A percentile compares a stretch with the other conserved stretches of the same genome.
Evolutionary conservation across 139 green algal species (phyloP).

Genomic region (Chlorella sp.): DNA sequence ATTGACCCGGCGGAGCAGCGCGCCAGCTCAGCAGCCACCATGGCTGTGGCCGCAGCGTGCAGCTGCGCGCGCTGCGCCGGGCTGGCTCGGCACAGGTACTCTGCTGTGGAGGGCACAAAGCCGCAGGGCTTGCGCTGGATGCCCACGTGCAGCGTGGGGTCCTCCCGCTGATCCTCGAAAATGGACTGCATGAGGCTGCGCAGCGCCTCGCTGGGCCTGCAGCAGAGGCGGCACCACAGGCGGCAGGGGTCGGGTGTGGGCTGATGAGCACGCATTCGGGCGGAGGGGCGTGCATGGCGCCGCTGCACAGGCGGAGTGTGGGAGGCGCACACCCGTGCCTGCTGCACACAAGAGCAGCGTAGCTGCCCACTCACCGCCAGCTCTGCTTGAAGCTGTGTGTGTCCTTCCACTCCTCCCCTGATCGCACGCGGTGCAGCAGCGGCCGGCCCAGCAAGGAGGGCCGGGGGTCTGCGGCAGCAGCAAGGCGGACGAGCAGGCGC

Average conservation of each 20-base stretch:
- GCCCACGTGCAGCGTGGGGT: slow-evolving; percentile 6
- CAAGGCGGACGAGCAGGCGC: background rate
- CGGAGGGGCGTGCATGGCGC: background rate
- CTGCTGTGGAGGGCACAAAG: background rate
- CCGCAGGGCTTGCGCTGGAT: slow-evolving; percentile 23
- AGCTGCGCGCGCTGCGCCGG: no score
- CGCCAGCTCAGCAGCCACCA: no score
- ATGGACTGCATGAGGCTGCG: slow-evolving; percentile 14
- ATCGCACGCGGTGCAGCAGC: slow-evolving; percentile 14
- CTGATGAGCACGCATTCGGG: background rate
- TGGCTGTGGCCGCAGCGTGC: no score
- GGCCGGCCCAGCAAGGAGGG: background rate
- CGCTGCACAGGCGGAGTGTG: no score
- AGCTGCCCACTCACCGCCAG: slow-evolving; percentile 14
- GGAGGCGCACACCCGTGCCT: background rate
- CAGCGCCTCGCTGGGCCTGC: slow-evolving; percentile 26
- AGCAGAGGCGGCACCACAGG: no score
- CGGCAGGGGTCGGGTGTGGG: background rate
- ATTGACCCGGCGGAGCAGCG: no score
- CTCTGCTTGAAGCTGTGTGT: slow-evolving; percentile 22
- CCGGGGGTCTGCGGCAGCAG: slow-evolving; percentile 2
- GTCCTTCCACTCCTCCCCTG: slow-evolving; percentile 36
- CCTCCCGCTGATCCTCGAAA: background rate
- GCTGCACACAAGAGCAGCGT: background rate
- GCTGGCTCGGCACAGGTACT: no score